Base-by-base conservation (phyloP, 495 filamentous ascomycete genomes). In the Chaetomium cochliodes region DNA sequence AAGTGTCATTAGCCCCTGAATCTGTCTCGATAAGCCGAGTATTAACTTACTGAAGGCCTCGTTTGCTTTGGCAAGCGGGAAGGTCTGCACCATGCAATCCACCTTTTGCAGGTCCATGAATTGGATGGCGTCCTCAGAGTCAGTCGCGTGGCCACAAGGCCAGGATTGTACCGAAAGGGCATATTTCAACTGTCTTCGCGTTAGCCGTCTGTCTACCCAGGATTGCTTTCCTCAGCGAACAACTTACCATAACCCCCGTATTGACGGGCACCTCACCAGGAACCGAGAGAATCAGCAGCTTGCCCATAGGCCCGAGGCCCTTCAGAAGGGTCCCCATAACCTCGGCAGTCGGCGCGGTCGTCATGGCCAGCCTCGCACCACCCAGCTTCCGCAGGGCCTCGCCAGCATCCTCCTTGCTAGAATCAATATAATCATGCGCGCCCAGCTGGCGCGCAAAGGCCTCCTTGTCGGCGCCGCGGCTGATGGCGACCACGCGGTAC, bases 401-500 rank as follows among this genome's bases (percentile, higher is more conserved):
- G 9, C 44, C 44, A 0, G 16, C 16, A 12, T 47, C 44, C 44
- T 47, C 44, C 44, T n/a, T 47, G 16, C 44, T n/a, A 5, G 44
- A 5, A n/a, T 47, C 44, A 12, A 47, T 8, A 12, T 37, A 37
- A 1, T 47, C 44, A 12, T 47, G 44, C 5, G 87, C 86, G 5
- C 86, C 87, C 2, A 88, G 77, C 67, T 81, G 78, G 60, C 83
- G 30, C 3, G 86, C 87, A 76, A 90, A 87, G 0, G 67, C 77
- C 47, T 77, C 77, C 79, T 92, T 92, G 62, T 70, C 67, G 0
- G 76, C 73, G 0, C 78, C 82, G 37, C 88, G 83, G 22, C 85
- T 88, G 60, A 92, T 86, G 12, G 83, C 89, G 22, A 86, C 83
- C 5, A 90, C 85, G 23, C 83, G 79, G 26, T 88, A 87, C 1